These are phyloP conservation scores for Paramecium primaurelia DNA, from an alignment of 73 alveolate species.

Conservation along the genomic window DNA sequence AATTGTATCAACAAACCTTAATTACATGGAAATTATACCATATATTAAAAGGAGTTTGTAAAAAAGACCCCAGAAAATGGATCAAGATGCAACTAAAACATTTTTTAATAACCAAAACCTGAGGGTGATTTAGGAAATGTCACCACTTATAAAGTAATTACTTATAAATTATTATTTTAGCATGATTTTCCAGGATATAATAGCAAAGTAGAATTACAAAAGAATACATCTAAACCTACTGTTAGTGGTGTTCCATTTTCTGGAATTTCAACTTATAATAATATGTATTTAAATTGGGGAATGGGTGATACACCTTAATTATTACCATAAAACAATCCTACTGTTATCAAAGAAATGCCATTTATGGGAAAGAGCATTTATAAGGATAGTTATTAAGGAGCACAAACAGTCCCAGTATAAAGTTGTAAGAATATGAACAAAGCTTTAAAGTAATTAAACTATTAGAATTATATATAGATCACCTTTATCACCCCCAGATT, in stretches of 20 bases:
- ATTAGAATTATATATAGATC: not conserved
- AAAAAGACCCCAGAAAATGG: not conserved
- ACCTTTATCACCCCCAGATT: constrained; percentile 36
- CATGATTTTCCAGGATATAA: constrained; percentile 45
- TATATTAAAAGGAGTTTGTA: constrained; percentile 29
- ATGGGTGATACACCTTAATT: constrained; percentile 44
- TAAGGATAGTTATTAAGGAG: constrained; percentile 9
- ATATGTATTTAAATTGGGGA: constrained; percentile 48
- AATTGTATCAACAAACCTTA: constrained; percentile 10
- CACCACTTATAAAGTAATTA: not conserved
- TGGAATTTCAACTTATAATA: constrained; percentile 39
- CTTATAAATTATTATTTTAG: not conserved
- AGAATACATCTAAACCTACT: not conserved
- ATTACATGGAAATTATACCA: not conserved
- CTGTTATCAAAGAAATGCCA: constrained; percentile 41
- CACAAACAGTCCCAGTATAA: not conserved
- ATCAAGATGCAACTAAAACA: not conserved
- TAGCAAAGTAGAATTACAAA: not conserved
- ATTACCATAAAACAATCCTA: constrained; percentile 21
- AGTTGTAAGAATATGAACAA: not conserved
- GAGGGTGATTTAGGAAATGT: constrained; percentile 27
- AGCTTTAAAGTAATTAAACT: not conserved
- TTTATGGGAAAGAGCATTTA: constrained; percentile 42
- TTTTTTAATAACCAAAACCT: not conserved
- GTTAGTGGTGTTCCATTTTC: constrained; percentile 35